phyloP scores from a whole-genome alignment of 2,329 filamentous ascomycete genomes.

The Lasiodiplodia sp. region DNA sequence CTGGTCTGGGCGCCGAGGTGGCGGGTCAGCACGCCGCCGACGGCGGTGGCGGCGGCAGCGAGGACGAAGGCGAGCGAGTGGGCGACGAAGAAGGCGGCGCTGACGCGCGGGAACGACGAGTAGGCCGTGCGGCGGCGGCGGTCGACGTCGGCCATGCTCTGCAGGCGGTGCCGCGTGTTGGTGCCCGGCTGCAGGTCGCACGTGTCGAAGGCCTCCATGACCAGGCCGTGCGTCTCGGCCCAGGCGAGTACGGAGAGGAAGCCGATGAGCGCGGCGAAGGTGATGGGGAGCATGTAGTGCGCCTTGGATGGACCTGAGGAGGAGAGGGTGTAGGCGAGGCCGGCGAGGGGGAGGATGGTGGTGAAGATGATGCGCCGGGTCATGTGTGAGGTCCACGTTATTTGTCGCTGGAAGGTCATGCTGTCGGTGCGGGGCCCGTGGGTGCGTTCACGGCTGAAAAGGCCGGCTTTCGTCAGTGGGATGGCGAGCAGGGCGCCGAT shows the following conservation, averaged over 20 bases:
- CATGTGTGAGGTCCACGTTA: slow-evolving; percentile 76
- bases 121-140: slow-evolving; percentile 69
- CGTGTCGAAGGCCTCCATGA: slow-evolving; percentile 85
- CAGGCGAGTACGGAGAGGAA: slow-evolving; percentile 77
- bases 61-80: slow-evolving; percentile 74
- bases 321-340: slow-evolving; percentile 71
- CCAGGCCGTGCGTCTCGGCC: slow-evolving; percentile 76
- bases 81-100: slow-evolving; percentile 73
- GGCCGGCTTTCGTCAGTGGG: slow-evolving; percentile 75
- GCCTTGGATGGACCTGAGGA: slow-evolving; percentile 66
- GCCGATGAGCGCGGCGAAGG: slow-evolving; percentile 71
- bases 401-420: slow-evolving; percentile 69
- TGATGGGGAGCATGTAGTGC: slow-evolving; percentile 68
- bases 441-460: slow-evolving; percentile 71
- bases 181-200: slow-evolving; percentile 78
- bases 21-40: slow-evolving; percentile 72
- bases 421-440: slow-evolving; percentile 67
- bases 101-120: slow-evolving; percentile 77
- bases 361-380: slow-evolving; percentile 73
- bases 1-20: slow-evolving; percentile 71
- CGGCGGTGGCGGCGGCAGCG: slow-evolving; percentile 71
- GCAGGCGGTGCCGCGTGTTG: slow-evolving; percentile 58
- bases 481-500: slow-evolving; percentile 74
- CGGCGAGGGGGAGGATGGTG: slow-evolving; percentile 70
- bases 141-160: slow-evolving; percentile 54